Evolutionary conservation across 192 early-diverging fungal genomes (phyloP).

Genomic region (Coemansia erecta): DNA sequence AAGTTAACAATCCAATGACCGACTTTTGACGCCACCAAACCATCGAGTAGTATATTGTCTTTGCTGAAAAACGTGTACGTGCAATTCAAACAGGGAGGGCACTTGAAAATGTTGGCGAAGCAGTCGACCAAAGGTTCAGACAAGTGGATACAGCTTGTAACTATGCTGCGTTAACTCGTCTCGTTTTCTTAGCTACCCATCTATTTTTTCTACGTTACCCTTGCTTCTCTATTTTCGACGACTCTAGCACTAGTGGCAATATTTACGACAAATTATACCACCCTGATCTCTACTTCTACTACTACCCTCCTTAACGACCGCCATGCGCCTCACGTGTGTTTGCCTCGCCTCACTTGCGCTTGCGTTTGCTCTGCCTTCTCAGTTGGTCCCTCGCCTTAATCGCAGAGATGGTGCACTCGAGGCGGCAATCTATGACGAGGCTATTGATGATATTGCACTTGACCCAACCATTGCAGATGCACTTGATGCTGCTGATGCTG

Average conservation of each 20-base stretch:
- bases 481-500: conserved; percentile 9
- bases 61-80: no score
- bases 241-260: no score
- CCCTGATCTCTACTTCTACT: background rate
- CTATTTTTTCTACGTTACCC: background rate
- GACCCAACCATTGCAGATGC: conserved; percentile 30
- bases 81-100: no score
- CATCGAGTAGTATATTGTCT: no score
- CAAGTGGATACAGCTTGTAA: no score
- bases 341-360: conserved; percentile 25
- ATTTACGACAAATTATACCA: no score
- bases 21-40: no score
- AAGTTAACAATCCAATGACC: no score
- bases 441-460: conserved; percentile 16
- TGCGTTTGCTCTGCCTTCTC: conserved; percentile 21
- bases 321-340: conserved; percentile 34
- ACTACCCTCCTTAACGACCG: background rate
- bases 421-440: conserved; percentile 28
- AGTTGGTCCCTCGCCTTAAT: conserved; percentile 12
- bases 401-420: conserved; percentile 19
- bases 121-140: no score
- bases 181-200: no score
- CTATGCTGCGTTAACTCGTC: no score
- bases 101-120: no score
- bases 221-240: background rate